Conservation (phyloP, 2,329 filamentous ascomycete species). For the Cordyceps tenuipes region DNA sequence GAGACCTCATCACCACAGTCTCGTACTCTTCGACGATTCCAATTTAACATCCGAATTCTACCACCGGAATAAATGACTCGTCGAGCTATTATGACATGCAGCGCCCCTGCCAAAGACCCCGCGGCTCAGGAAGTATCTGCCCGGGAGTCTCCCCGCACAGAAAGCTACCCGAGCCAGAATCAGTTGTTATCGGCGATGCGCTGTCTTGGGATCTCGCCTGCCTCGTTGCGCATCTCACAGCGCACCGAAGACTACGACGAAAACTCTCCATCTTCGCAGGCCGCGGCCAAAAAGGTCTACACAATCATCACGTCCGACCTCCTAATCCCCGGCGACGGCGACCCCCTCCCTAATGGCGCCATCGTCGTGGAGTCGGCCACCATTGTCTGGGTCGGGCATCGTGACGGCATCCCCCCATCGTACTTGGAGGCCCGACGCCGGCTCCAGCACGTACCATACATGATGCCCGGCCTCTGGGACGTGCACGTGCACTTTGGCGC, state of each 20-base stretch:
- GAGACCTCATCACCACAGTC: too few relatives aligned
- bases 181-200: neutral
- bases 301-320: slow-evolving; percentile 27
- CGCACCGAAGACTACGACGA: neutral
- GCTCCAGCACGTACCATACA: slow-evolving; percentile 27
- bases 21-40: too few relatives aligned
- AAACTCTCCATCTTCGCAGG: neutral
- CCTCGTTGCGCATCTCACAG: neutral
- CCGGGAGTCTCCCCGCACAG: neutral
- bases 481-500: slow-evolving; percentile 41
- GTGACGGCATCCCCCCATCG: slow-evolving; percentile 19
- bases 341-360: slow-evolving; percentile 24
- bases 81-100: neutral
- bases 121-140: neutral
- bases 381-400: slow-evolving; percentile 31
- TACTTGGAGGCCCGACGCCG: slow-evolving; percentile 23
- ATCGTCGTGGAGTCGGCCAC: slow-evolving; percentile 28
- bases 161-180: neutral
- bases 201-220: neutral
- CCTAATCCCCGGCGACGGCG: slow-evolving; percentile 30
- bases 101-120: neutral
- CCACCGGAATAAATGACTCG: neutral
- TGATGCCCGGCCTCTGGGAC: slow-evolving; percentile 47
- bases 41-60: neutral
- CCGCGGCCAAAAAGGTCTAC: slow-evolving; percentile 18